These are phyloP conservation scores for Geotrichum candidum DNA, from an alignment of 1,139 yeast genomes.

Conservation along the genomic window DNA sequence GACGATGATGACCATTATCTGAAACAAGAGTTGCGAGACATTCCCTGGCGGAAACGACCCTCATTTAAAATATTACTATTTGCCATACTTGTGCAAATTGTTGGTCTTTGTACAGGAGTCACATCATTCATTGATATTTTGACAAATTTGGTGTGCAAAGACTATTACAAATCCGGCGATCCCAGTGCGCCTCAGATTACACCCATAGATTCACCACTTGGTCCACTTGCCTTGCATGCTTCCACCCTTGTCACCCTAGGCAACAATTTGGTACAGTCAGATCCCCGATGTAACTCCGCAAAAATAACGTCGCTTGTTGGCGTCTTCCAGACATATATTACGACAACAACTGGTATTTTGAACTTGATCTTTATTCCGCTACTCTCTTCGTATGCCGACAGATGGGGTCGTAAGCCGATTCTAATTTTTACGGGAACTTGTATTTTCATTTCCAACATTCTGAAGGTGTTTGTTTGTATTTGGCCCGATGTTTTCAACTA, in stretches of 20 bases:
- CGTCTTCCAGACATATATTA: conserved; percentile 25
- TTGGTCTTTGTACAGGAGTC: conserved; percentile 21
- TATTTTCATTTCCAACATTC: conserved; percentile 28
- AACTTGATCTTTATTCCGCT: conserved; percentile 30
- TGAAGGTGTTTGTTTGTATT: conserved; percentile 24
- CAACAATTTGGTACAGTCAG: conserved; percentile 11
- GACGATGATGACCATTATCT: background rate
- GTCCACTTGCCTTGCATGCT: background rate
- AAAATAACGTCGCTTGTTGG: conserved; percentile 28
- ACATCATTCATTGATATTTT: conserved; percentile 25
- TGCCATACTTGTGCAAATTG: conserved; percentile 17
- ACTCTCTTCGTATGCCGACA: conserved; percentile 58
- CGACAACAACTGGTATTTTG: conserved; percentile 22
- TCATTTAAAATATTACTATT: conserved; percentile 18
- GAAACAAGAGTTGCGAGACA: conserved; percentile 3
- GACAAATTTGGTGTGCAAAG: conserved; percentile 24
- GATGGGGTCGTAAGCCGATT: conserved; percentile 53
- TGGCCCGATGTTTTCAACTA: conserved; percentile 34
- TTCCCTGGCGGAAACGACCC: conserved; percentile 18
- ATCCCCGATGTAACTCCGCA: conserved; percentile 26
- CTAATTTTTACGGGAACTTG: conserved; percentile 31
- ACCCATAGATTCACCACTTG: background rate
- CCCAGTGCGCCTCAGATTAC: background rate
- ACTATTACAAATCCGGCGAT: conserved; percentile 16
- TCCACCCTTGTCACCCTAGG: conserved; percentile 1